Evolutionary conservation across 345 rosid genomes (phyloP).

Genomic region (Aegle marmelos): DNA sequence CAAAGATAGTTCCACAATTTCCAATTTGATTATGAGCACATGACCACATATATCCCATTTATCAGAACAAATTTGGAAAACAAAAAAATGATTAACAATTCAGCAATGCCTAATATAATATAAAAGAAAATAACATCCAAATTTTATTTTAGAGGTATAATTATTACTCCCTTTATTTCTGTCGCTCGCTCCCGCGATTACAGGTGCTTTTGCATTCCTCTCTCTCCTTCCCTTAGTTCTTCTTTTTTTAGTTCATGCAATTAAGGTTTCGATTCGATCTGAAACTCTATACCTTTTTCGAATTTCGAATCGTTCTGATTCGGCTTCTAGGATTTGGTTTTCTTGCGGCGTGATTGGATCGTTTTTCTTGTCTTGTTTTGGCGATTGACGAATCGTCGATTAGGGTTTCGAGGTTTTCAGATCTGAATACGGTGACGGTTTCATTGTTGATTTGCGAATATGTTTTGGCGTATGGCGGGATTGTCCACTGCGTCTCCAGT

Average conservation of each 20-base stretch:
- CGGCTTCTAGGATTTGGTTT: conserved; percentile 3
- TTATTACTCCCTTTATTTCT: background rate
- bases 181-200: conserved; percentile 5
- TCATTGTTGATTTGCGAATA: conserved; percentile 32
- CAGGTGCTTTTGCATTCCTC: conserved; percentile 6
- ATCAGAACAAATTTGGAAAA: background rate
- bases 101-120: background rate
- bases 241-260: too few species aligned
- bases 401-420: conserved; percentile 28
- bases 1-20: background rate
- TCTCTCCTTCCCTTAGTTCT: background rate
- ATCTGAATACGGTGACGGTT: conserved; percentile 41
- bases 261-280: conserved; percentile 8
- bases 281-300: background rate
- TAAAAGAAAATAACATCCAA: background rate
- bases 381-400: background rate
- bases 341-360: background rate
- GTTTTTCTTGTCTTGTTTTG: background rate
- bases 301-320: background rate
- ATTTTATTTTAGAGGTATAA: background rate
- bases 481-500: conserved; percentile 93
- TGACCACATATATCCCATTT: background rate
- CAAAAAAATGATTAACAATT: background rate
- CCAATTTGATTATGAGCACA: background rate
- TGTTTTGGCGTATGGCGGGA: conserved; percentile 98